Base-by-base conservation (phyloP, 2,329 filamentous ascomycete genomes). In the Macrophomina phaseolina region DNA sequence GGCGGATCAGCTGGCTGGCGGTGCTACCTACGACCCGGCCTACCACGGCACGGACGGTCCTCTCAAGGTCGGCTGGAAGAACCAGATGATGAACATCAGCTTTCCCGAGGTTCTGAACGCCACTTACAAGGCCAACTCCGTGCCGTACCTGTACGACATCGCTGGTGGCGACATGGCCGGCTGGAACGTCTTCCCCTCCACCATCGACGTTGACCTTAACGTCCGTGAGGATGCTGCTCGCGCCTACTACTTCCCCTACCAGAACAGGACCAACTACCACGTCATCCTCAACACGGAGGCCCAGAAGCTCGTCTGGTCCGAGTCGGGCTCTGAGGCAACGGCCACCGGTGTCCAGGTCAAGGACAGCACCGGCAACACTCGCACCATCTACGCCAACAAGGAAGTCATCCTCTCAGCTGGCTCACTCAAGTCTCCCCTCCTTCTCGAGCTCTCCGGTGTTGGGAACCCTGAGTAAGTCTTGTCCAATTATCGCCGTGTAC, bases 161-260 rank as follows among this genome's bases (percentile, higher is more conserved):
- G 83, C 84, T 69, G 75, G 74, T 12, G 82, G 83, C 4, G 65
- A 71, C 12, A 79, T 84, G 79, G 69, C 76, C n/a, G 83, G 83
- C 9, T 83, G 80, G 67, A 73, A 74, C 16, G 67, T 79, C 2
- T 82, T 77, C 72, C 80, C 82, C 1, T 76, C 75, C 69, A 84
- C 81, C 1, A 65, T 83, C 16, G 75, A 84, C 67, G 67, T 72
- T 1, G 71, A 73, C 1, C 72, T 73, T 16, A 74, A 79, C 68
- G 73, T 81, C 11, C 78, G 82, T 11, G 77, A 80, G 66, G 82
- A 85, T 72, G 81, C 83, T 42, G 82, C 81, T 4, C 74, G 81
- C 16, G 80, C 82, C 4, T 85, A 82, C 69, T 84, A 83, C 69
- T 82, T 76, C 64, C 81, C 82, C 1, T 73, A 71, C 58, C 67